Percentiles rank a stretch among this genome's conserved stretches.
These are phyloP conservation scores for Trichoderma brevicompactum DNA, from an alignment of 2,329 filamentous ascomycete species.

Conservation along the genomic window DNA sequence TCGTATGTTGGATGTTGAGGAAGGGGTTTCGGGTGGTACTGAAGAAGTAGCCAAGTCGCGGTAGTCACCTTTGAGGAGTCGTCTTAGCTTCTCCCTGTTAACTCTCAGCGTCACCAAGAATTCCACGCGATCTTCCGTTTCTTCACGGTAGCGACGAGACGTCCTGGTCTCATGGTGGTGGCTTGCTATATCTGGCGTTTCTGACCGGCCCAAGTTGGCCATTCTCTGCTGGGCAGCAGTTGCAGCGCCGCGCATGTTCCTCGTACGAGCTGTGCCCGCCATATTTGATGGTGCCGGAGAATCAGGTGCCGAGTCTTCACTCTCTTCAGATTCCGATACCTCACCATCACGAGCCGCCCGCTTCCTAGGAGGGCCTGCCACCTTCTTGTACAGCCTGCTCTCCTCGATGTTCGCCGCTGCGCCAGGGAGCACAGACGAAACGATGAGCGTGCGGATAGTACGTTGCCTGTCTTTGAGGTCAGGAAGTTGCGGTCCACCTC, in stretches of 20 bases:
- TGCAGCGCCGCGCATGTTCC: conserved; percentile 87
- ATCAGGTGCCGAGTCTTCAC: conserved; percentile 83
- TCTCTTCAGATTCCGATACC: conserved; percentile 85
- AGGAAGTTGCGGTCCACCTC: conserved; percentile 90
- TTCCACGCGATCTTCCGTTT: conserved; percentile 74
- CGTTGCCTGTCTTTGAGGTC: conserved; percentile 94
- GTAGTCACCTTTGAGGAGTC: conserved; percentile 62
- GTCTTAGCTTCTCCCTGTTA: conserved; percentile 70
- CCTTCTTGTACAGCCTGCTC: conserved; percentile 83
- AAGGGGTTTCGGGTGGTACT: conserved; percentile 42
- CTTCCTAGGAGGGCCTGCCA: conserved; percentile 63
- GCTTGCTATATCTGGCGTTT: conserved; percentile 78
- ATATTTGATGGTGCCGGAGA: conserved; percentile 80
- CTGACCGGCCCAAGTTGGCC: conserved; percentile 78
- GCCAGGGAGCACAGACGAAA: conserved; percentile 90
- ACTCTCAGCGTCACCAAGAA: conserved; percentile 78
- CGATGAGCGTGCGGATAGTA: conserved; percentile 88
- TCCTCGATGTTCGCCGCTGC: conserved; percentile 80
- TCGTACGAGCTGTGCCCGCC: conserved; percentile 79
- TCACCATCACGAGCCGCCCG: conserved; percentile 66
- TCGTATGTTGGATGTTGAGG: conserved; percentile 38
- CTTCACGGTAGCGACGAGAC: conserved; percentile 71
- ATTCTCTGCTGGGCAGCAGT: conserved; percentile 86
- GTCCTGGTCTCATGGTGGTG: conserved; percentile 75
- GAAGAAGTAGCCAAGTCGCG: conserved; percentile 46